A percentile compares a stretch with the other conserved stretches of the same genome.
phyloP scores from a whole-genome alignment of 2,329 filamentous ascomycete genomes.

The Aspergillus japonicus region DNA sequence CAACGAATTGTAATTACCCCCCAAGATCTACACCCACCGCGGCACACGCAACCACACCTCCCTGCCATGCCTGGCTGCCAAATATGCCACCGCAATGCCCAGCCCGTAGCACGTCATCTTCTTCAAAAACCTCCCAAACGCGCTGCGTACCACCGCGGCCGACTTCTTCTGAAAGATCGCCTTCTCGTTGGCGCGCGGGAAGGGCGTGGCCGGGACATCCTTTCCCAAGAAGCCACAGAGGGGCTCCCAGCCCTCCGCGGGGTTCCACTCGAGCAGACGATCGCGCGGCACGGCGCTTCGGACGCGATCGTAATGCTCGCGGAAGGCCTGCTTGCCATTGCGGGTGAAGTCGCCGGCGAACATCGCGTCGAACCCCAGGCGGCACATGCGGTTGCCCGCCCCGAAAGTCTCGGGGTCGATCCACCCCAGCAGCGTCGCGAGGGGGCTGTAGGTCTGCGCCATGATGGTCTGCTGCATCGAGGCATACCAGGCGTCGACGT shows the following conservation, averaged over 20 bases:
- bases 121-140: neutral
- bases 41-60: neutral
- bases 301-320: slow-evolving; percentile 23
- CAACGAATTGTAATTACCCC: no score
- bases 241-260: slow-evolving; percentile 45
- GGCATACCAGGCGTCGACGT: slow-evolving; percentile 26
- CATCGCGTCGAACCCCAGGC: slow-evolving; percentile 6
- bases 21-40: no score
- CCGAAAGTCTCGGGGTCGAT: slow-evolving; percentile 11
- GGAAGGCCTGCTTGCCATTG: slow-evolving; percentile 18
- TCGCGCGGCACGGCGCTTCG: slow-evolving; percentile 21
- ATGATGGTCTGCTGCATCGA: slow-evolving; percentile 22
- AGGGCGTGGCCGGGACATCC: slow-evolving; percentile 34
- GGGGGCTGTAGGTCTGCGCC: slow-evolving; percentile 12
- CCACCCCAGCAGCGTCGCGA: slow-evolving; percentile 15
- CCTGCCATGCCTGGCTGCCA: neutral
- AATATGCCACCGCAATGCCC: neutral
- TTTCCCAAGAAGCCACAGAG: slow-evolving; percentile 45
- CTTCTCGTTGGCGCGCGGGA: slow-evolving; percentile 36
- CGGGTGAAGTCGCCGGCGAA: slow-evolving; percentile 16
- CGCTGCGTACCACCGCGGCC: neutral
- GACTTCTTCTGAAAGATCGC: slow-evolving; percentile 13
- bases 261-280: slow-evolving; percentile 29
- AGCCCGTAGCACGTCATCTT: neutral
- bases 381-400: slow-evolving; percentile 23